phyloP scores from a whole-genome alignment of 768 basidiomycete genomes.

The Boletus rufocinnamomeus region DNA sequence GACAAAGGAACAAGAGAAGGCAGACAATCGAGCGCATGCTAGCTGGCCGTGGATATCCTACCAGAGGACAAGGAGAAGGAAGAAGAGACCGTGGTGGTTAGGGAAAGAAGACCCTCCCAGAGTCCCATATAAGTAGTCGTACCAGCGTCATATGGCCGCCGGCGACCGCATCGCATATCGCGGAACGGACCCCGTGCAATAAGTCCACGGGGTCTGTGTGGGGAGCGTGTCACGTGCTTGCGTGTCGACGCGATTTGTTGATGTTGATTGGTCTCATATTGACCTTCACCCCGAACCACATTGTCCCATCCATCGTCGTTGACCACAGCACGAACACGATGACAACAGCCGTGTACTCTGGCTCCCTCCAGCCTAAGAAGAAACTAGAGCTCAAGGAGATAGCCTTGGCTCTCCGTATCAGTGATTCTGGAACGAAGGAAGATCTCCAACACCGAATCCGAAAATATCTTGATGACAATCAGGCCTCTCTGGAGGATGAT shows the following conservation, averaged over 20 bases:
- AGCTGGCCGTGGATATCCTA: conserved; percentile 31
- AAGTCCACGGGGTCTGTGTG: conserved; percentile 11
- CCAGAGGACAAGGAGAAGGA: conserved; percentile 29
- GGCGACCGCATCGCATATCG: no score
- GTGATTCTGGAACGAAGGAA: conserved; percentile 61
- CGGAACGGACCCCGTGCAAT: not conserved
- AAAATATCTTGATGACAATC: conserved; percentile 58
- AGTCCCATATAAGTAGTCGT: not conserved
- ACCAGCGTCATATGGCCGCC: not conserved
- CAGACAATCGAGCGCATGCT: conserved; percentile 32
- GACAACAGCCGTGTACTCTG: conserved; percentile 48
- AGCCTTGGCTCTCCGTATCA: conserved; percentile 52
- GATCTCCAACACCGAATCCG: conserved; percentile 64
- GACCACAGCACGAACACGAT: conserved; percentile 31
- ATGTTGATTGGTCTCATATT: conserved; percentile 30
- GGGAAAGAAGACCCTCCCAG: conserved; percentile 14
- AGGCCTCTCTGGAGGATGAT: conserved; percentile 54
- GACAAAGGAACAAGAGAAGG: conserved; percentile 37
- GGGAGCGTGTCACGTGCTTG: conserved; percentile 24
- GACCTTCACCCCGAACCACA: conserved; percentile 13
- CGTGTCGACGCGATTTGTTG: conserved; percentile 32
- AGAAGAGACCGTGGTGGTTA: conserved; percentile 16
- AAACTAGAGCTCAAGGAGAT: conserved; percentile 68
- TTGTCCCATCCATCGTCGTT: conserved; percentile 1
- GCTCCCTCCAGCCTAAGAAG: conserved; percentile 63